Evolutionary conservation across 2,329 filamentous ascomycete genomes (phyloP), one percentile per base, ranked within the genome.

Genomic region (Chrysoporthe cubensis): DNA sequence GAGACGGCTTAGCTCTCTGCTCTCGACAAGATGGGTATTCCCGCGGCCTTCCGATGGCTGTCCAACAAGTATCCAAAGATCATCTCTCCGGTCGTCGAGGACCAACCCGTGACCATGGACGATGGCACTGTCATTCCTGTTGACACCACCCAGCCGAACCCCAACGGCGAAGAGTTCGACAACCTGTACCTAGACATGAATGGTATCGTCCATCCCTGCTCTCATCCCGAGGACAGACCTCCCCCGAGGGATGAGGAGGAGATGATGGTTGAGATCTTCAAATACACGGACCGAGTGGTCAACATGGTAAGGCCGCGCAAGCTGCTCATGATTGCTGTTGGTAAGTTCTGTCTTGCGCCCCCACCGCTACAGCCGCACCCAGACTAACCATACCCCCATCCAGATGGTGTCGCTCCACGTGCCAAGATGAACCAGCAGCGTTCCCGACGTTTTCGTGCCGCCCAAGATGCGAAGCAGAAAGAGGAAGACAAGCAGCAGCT

Each of bases 361-460:
- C 42, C 6, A 1, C n/a, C 14, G 14, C 11, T 62, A 42, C 59
- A 58, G 11, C 59, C 58, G 68, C 16, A 50, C 42, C 56, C 44
- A 61, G 44, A 63, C 77, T 83, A 69, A 80, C 67, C 34, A 57
- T 66, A 57, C 48, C 46, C 32, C 16, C 11, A 18, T 52, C 4
- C 48, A 94, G 96, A 99, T 81, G 96, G 96, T 77, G 96, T 99
- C 71, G 96, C 96, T 4, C 96, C 96, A 59, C 91, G 96, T 78
- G 96, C 96, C 68, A 99, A 99, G 81, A 99, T 99, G 96, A 99
- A 99, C 78, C 96, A 99, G 78, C 96, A 99, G 81, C 93, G 96
- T 70, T 97, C 96, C 54, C 89, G 96, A 79, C 93, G 96, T 75
- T 99, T 99, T 81, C 91, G 96, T 70, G 92, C 95, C 32, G 96